phyloP scores from a whole-genome alignment of 2,329 filamentous ascomycete genomes.

The Anthostomella pinea region DNA sequence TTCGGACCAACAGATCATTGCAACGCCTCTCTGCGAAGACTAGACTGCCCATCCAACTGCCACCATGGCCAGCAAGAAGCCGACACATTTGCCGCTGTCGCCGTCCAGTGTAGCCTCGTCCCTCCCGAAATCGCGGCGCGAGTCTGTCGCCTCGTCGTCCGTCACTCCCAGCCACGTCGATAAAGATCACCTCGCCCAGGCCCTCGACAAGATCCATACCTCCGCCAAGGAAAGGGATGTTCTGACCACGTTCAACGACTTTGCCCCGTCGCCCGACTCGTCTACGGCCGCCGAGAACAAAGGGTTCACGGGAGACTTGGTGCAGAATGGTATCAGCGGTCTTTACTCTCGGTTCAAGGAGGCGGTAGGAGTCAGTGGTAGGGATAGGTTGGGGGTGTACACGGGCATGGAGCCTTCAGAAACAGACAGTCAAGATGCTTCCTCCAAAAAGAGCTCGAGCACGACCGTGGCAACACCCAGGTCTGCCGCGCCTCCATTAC shows the following conservation, averaged over 20 bases:
- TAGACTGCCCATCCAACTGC: conserved; percentile 9
- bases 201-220: conserved; percentile 83
- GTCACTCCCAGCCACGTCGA: too few species aligned
- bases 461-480: conserved; percentile 41
- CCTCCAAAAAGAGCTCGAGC: conserved; percentile 42
- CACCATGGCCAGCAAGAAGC: conserved; percentile 32
- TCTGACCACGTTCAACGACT: conserved; percentile 92
- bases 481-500: conserved; percentile 38
- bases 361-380: conserved; percentile 69
- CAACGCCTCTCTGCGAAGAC: not conserved
- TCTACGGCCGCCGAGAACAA: conserved; percentile 63
- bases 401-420: conserved; percentile 26
- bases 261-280: conserved; percentile 66
- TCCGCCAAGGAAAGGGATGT: conserved; percentile 81
- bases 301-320: conserved; percentile 66
- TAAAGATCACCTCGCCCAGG: conserved; percentile 71
- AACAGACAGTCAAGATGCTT: conserved; percentile 41
- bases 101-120: conserved; percentile 30
- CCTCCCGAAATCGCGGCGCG: conserved; percentile 35
- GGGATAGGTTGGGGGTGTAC: conserved; percentile 23
- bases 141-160: conserved; percentile 45
- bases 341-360: conserved; percentile 83
- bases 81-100: conserved; percentile 34
- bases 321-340: conserved; percentile 84
- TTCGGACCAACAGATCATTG: not conserved